Percentiles rank a stretch among this genome's conserved stretches.
Conservation (phyloP, 106 monocot genomes). For the Platanthera guangdongensis region DNA sequence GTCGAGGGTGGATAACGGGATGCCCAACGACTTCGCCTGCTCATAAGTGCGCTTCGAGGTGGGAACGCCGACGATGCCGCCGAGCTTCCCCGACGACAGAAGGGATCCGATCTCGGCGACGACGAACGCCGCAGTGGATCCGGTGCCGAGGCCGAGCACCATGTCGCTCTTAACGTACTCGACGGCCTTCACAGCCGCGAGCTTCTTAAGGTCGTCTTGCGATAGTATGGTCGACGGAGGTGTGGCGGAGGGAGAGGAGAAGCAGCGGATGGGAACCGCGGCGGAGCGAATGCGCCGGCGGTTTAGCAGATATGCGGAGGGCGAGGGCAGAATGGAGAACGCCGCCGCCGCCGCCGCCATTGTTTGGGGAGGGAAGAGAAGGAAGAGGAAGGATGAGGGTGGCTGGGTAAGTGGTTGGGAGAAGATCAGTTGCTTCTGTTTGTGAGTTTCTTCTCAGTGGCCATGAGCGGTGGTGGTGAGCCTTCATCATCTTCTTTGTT, state of each 20-base stretch:
- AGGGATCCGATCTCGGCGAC: slow-evolving; percentile 87
- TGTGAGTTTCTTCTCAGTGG: too few species aligned
- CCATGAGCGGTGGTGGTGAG: too few species aligned
- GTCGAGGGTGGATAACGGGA: slow-evolving; percentile 87
- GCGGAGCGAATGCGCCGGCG: slow-evolving; percentile 5
- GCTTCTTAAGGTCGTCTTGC: slow-evolving; percentile 94
- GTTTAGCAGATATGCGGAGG: slow-evolving; percentile 6
- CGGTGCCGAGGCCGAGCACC: slow-evolving; percentile 97
- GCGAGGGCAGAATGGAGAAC: slow-evolving; percentile 10
- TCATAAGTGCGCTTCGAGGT: slow-evolving; percentile 93
- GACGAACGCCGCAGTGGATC: slow-evolving; percentile 95
- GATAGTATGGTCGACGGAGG: slow-evolving; percentile 44
- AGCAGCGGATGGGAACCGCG: slow-evolving; percentile 17
- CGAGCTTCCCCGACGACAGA: slow-evolving; percentile 54
- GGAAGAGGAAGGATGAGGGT: not conserved
- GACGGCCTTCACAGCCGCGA: slow-evolving; percentile 85
- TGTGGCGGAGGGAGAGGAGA: slow-evolving; percentile 22
- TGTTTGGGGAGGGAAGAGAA: not conserved
- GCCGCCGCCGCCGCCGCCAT: slow-evolving; percentile 18
- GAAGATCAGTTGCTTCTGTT: not conserved
- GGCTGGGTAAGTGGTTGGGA: slow-evolving; percentile 1
- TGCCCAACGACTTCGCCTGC: slow-evolving; percentile 83
- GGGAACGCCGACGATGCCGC: slow-evolving; percentile 78
- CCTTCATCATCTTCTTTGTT: too few species aligned
- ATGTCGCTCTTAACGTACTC: slow-evolving; percentile 86